These are phyloP conservation scores for Nicotiana benthamiana DNA, from an alignment of 257 asterid genomes.

Conservation along the genomic window DNA sequence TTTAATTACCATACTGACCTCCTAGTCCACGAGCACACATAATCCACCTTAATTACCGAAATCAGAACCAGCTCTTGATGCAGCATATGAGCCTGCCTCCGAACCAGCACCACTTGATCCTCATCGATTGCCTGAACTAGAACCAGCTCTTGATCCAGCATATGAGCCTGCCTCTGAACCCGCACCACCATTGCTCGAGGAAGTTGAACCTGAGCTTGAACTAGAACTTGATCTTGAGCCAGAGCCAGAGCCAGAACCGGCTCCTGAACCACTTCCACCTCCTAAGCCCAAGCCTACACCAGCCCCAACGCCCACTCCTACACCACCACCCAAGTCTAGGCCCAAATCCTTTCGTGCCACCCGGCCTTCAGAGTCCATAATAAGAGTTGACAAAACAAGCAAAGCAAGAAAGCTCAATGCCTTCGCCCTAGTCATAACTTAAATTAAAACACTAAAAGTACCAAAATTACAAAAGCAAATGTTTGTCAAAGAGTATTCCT, in stretches of 20 bases:
- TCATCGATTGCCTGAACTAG: slow-evolving; percentile 20
- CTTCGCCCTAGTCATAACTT: slow-evolving; percentile 6
- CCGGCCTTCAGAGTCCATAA: slow-evolving; percentile 13
- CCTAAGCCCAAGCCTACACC: slow-evolving; percentile 27
- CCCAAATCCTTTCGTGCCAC: slow-evolving; percentile 29
- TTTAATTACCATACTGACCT: background rate
- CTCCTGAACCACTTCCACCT: slow-evolving; percentile 23
- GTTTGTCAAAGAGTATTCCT: background rate
- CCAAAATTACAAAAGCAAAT: background rate
- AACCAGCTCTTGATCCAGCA: slow-evolving; percentile 61
- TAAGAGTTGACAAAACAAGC: slow-evolving; percentile 14
- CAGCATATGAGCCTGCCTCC: slow-evolving; percentile 56
- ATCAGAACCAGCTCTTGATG: slow-evolving; percentile 59
- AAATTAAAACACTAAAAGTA: background rate
- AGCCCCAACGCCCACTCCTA: slow-evolving; percentile 24
- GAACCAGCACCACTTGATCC: slow-evolving; percentile 31
- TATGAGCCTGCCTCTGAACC: slow-evolving; percentile 60
- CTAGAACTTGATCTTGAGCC: slow-evolving; percentile 18
- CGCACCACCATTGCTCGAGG: slow-evolving; percentile 21
- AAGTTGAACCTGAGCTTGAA: slow-evolving; percentile 7
- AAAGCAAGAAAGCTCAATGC: slow-evolving; percentile 8
- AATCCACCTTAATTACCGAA: slow-evolving; percentile 7
- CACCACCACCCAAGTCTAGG: slow-evolving; percentile 15
- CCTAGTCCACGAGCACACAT: background rate
- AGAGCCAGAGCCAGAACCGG: slow-evolving; percentile 19